These are phyloP conservation scores for Rutidosis leptorrhynchoides DNA, from an alignment of 129 eudicot genomes.

Conservation along the genomic window DNA sequence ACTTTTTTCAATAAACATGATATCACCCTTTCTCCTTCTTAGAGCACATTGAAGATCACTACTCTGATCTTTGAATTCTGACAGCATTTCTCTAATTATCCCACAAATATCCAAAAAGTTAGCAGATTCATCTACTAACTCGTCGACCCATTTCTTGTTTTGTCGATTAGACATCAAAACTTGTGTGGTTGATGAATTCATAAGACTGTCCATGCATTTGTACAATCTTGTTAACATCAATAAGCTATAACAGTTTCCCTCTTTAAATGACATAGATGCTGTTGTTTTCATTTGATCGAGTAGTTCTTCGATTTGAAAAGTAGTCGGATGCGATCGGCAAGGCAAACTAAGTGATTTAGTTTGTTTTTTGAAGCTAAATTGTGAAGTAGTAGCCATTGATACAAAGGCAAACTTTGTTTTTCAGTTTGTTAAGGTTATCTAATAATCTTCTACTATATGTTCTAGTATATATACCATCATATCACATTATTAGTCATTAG, in stretches of 20 bases:
- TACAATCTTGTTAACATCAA: slow-evolving; percentile 40
- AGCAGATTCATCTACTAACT: slow-evolving; percentile 31
- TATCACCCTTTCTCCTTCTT: slow-evolving; percentile 39
- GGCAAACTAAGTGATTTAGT: slow-evolving; percentile 58
- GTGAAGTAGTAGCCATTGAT: slow-evolving; percentile 34
- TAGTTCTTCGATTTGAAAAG: slow-evolving; percentile 28
- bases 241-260: slow-evolving; percentile 37
- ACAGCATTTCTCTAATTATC: slow-evolving; percentile 29
- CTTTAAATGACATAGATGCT: background rate
- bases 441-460: slow-evolving; percentile 18
- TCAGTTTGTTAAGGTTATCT: slow-evolving; percentile 7
- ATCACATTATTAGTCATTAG: slow-evolving; percentile 21
- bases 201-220: slow-evolving; percentile 37
- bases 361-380: slow-evolving; percentile 24
- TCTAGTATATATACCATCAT: background rate
- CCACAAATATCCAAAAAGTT: slow-evolving; percentile 36
- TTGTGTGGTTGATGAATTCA: slow-evolving; percentile 31
- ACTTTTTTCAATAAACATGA: slow-evolving; percentile 22
- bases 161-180: slow-evolving; percentile 26
- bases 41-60: slow-evolving; percentile 43
- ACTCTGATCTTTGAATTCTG: slow-evolving; percentile 31
- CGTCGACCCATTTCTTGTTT: slow-evolving; percentile 33
- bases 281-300: slow-evolving; percentile 38
- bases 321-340: slow-evolving; percentile 40
- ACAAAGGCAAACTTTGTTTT: background rate